Conservation (phyloP, 1,139 yeast species). For the Geotrichum klebahnii region DNA sequence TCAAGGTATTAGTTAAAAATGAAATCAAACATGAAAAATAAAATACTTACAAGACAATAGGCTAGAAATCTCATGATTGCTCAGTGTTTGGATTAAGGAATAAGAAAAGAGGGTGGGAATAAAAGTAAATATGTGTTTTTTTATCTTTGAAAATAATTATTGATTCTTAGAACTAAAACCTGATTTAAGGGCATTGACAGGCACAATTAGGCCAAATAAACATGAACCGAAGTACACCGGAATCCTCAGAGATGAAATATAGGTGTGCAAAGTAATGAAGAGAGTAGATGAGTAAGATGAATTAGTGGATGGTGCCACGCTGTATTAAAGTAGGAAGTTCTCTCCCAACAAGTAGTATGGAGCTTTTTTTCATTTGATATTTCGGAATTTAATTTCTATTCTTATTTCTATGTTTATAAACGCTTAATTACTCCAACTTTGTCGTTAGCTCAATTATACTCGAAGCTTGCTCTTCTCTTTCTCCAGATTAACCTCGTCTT, state of each 20-base stretch:
- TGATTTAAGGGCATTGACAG: not conserved
- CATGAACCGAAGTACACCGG: not conserved
- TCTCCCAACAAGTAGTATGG: not conserved
- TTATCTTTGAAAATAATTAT: too few relatives aligned
- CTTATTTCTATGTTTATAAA: not conserved
- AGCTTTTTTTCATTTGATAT: not conserved
- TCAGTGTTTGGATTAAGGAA: not conserved
- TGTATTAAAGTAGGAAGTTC: not conserved
- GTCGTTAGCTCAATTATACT: not conserved
- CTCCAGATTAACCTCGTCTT: conserved; percentile 7
- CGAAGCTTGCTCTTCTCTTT: conserved; percentile 3
- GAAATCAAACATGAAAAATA: not conserved
- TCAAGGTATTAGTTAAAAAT: not conserved
- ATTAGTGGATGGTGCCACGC: not conserved
- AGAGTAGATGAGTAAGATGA: too few relatives aligned
- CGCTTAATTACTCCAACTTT: too few relatives aligned
- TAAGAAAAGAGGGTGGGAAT: not conserved
- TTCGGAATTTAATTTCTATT: not conserved
- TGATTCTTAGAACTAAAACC: too few relatives aligned
- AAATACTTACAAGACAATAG: conserved; percentile 20
- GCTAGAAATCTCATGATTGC: conserved; percentile 29
- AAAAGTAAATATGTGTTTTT: not conserved
- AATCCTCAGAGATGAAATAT: not conserved
- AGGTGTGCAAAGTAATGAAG: too few relatives aligned
- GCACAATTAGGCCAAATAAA: not conserved